A percentile compares a stretch with the other conserved stretches of the same genome.
phyloP scores from a whole-genome alignment of 1,139 yeast species.

The Komagataea norvegica region DNA sequence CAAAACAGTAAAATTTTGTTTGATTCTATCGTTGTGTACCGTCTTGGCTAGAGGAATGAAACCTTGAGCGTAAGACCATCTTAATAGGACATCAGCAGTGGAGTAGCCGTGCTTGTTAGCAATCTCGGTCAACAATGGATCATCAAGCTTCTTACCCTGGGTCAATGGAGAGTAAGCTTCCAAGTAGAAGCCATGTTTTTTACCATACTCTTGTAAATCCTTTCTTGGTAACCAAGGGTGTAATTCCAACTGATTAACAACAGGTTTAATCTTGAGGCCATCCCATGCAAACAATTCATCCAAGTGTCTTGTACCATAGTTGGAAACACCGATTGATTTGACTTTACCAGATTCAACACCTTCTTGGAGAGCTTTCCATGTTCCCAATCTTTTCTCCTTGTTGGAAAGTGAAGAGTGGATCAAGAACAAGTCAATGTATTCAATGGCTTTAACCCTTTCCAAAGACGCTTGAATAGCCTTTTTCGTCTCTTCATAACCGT shows the following conservation, averaged over 20 bases:
- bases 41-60: conserved; percentile 73
- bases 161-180: conserved; percentile 61
- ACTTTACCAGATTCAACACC: conserved; percentile 32
- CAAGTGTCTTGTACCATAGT: conserved; percentile 37
- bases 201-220: conserved; percentile 40
- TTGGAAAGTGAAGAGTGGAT: conserved; percentile 39
- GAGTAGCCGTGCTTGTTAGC: conserved; percentile 36
- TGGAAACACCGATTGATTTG: conserved; percentile 41
- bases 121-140: conserved; percentile 41
- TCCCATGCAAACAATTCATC: conserved; percentile 35
- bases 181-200: conserved; percentile 35
- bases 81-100: conserved; percentile 41
- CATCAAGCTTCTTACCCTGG: conserved; percentile 43
- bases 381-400: conserved; percentile 35
- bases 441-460: conserved; percentile 42
- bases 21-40: conserved; percentile 45
- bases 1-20: conserved; percentile 40
- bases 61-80: conserved; percentile 44
- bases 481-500: conserved; percentile 45
- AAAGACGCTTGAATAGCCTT: conserved; percentile 47
- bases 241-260: conserved; percentile 47
- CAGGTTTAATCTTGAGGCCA: conserved; percentile 39
- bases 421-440: conserved; percentile 40
- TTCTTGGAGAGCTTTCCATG: conserved; percentile 44
- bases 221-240: conserved; percentile 46